These are phyloP conservation scores for Botryobasidium botryosum DNA, from an alignment of 768 basidiomycete genomes.

Conservation along the genomic window DNA sequence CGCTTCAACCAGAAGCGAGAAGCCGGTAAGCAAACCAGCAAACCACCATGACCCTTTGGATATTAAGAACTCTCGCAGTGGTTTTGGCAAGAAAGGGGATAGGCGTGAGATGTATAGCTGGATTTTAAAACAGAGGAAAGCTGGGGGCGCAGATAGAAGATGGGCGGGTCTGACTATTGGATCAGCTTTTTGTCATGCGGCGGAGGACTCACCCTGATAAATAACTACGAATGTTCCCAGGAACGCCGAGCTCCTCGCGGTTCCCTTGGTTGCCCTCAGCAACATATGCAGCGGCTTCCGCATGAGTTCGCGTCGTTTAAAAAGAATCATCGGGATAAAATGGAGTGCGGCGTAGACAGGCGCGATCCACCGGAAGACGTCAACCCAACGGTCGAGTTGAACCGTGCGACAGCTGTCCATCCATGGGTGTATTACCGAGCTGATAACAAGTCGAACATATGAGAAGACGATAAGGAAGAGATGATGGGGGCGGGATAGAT, in stretches of 20 bases:
- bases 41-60: constrained; percentile 61
- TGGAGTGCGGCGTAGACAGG: constrained; percentile 71
- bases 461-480: too few species aligned
- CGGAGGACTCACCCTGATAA: constrained; percentile 47
- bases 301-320: constrained; percentile 52
- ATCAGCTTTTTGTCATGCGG: neutral
- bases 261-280: constrained; percentile 47
- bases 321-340: constrained; percentile 69
- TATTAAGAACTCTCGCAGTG: constrained; percentile 37
- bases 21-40: constrained; percentile 52
- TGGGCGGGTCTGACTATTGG: neutral
- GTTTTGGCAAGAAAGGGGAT: constrained; percentile 21
- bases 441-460: constrained; percentile 7
- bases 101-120: constrained; percentile 29
- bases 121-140: constrained; percentile 49
- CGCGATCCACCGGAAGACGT: constrained; percentile 72
- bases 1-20: constrained; percentile 77
- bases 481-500: too few species aligned
- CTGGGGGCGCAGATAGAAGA: constrained; percentile 19
- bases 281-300: constrained; percentile 52
- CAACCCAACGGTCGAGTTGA: constrained; percentile 52
- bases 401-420: constrained; percentile 40
- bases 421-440: constrained; percentile 67
- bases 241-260: constrained; percentile 72
- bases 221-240: constrained; percentile 65